Evolutionary conservation across 306 rosid species (phyloP).

Genomic region (Prosopis cineraria): DNA sequence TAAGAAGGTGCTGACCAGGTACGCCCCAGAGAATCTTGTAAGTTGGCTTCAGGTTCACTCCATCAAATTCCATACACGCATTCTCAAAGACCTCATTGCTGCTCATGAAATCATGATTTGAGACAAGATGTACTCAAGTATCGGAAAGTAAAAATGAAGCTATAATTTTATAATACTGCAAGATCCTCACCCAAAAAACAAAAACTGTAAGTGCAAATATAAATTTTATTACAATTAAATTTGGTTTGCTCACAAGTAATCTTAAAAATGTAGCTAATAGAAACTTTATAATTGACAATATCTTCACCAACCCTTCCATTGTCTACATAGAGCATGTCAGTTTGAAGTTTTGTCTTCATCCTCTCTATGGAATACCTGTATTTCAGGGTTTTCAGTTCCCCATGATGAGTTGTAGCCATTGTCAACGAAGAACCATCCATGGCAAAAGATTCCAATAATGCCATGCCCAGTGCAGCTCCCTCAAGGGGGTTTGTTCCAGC

Average conservation of each 20-base stretch:
- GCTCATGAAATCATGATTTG: slow-evolving; percentile 44
- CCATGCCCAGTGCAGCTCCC: slow-evolving; percentile 97
- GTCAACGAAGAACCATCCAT: slow-evolving; percentile 74
- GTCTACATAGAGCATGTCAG: slow-evolving; percentile 2
- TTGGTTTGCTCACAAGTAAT: not conserved
- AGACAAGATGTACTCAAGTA: slow-evolving; percentile 4
- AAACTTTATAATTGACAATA: not conserved
- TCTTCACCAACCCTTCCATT: slow-evolving; percentile 4
- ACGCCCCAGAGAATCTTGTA: slow-evolving; percentile 95
- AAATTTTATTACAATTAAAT: not conserved
- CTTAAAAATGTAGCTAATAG: not conserved
- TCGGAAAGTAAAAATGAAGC: not conserved
- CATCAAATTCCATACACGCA: slow-evolving; percentile 97
- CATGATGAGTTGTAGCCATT: slow-evolving; percentile 95
- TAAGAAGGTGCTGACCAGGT: slow-evolving; percentile 62
- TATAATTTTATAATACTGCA: not conserved
- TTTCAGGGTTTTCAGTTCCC: slow-evolving; percentile 94
- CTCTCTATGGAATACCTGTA: slow-evolving; percentile 67
- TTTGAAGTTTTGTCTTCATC: not conserved
- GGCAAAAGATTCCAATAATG: slow-evolving; percentile 86
- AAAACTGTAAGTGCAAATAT: not conserved
- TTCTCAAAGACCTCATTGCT: slow-evolving; percentile 87
- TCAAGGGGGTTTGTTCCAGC: slow-evolving; percentile 97
- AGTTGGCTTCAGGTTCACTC: slow-evolving; percentile 91
- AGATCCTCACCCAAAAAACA: not conserved